Evolutionary conservation across 2,329 filamentous ascomycete species (phyloP).

Genomic region (Boeremia lycopersici): DNA sequence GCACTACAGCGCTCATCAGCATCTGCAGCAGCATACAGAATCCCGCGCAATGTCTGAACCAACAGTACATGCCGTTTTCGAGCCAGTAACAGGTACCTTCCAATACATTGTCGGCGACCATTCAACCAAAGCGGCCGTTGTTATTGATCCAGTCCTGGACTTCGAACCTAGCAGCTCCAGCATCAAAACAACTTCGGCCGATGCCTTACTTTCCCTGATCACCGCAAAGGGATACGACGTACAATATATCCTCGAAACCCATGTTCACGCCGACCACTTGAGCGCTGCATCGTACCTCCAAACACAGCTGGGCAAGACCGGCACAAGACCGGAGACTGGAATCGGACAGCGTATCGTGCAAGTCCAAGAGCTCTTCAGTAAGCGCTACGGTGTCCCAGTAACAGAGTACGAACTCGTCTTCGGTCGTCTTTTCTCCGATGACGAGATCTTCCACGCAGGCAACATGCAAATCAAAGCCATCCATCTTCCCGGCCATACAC

Average conservation of each 20-base stretch:
- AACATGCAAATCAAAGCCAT: constrained; percentile 53
- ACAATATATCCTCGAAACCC: constrained; percentile 64
- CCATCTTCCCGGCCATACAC: constrained; percentile 66
- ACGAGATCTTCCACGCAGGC: constrained; percentile 61
- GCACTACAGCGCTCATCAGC: neutral
- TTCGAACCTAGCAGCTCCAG: constrained; percentile 54
- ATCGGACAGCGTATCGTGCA: constrained; percentile 61
- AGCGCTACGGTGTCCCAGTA: constrained; percentile 54
- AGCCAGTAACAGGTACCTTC: constrained; percentile 59
- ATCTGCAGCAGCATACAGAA: neutral
- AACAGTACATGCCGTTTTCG: constrained; percentile 38
- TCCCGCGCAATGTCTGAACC: constrained; percentile 7
- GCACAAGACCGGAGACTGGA: constrained; percentile 50
- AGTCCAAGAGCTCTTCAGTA: constrained; percentile 59
- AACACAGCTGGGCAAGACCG: constrained; percentile 40
- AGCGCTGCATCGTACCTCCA: constrained; percentile 66
- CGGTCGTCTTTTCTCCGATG: constrained; percentile 60
- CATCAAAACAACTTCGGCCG: constrained; percentile 60
- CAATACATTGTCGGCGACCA: constrained; percentile 67
- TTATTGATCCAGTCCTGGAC: constrained; percentile 69
- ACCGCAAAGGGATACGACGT: constrained; percentile 56
- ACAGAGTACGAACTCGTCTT: constrained; percentile 57
- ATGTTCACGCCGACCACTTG: constrained; percentile 66
- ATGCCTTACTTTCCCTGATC: constrained; percentile 56
- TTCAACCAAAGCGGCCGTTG: constrained; percentile 54